A percentile compares a stretch with the other conserved stretches of the same genome.
Conservation (phyloP, 495 filamentous ascomycete genomes). For the Xylaria scruposa region DNA sequence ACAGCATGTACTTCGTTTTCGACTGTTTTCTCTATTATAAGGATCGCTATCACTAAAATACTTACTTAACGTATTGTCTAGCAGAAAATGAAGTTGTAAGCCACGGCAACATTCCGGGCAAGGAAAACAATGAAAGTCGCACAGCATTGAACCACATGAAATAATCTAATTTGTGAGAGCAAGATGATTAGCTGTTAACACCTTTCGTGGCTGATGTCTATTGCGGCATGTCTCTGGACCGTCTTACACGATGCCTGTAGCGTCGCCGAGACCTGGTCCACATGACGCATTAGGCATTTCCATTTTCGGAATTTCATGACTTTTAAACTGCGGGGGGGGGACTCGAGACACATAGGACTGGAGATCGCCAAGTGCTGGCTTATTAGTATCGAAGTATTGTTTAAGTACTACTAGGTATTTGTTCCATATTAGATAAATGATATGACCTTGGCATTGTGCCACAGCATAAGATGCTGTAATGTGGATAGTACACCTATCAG, state of each 20-base stretch:
- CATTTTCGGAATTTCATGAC: background rate
- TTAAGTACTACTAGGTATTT: too few relatives aligned
- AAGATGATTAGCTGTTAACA: background rate
- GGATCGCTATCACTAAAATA: background rate
- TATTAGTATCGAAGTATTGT: too few relatives aligned
- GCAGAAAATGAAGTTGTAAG: background rate
- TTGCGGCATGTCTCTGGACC: conserved; percentile 17
- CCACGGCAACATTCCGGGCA: background rate
- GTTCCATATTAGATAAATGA: too few relatives aligned
- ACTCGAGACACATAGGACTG: too few relatives aligned
- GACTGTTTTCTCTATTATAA: background rate
- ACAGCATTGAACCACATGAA: background rate
- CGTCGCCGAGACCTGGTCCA: background rate
- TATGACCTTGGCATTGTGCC: too few relatives aligned
- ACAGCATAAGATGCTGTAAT: too few relatives aligned
- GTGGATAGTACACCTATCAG: too few relatives aligned
- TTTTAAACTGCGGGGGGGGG: background rate
- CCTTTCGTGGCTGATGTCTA: background rate
- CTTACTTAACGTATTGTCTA: background rate
- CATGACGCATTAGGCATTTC: conserved; percentile 5
- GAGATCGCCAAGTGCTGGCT: background rate
- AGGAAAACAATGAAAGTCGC: background rate
- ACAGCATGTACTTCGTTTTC: too few relatives aligned
- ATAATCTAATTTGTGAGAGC: background rate
- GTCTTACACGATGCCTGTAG: conserved; percentile 11